Conservation (phyloP, 2,329 filamentous ascomycete species). For the Diaporthe ampelina region DNA sequence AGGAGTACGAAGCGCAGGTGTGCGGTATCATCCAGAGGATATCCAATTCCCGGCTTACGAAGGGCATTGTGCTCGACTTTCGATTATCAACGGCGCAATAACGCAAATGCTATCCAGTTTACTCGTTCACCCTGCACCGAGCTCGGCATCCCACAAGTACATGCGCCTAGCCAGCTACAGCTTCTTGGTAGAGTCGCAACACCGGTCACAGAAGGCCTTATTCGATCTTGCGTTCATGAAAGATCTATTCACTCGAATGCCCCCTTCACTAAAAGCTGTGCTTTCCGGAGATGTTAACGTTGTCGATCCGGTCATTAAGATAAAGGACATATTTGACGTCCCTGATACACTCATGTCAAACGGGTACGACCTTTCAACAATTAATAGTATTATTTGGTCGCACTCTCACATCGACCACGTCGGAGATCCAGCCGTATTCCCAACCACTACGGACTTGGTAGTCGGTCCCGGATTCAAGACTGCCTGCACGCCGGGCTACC, state of each 20-base stretch:
- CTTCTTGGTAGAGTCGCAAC: background rate
- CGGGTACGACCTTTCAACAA: background rate
- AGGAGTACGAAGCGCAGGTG: background rate
- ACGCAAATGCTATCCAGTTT: slow-evolving; percentile 1
- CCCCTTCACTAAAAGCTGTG: background rate
- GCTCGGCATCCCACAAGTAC: background rate
- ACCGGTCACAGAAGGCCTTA: background rate
- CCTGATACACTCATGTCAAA: background rate
- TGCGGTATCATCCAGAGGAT: background rate
- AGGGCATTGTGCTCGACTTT: background rate
- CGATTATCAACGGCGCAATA: slow-evolving; percentile 2
- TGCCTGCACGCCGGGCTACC: slow-evolving; percentile 43
- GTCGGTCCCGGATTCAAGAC: slow-evolving; percentile 46
- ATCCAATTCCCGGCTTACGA: background rate
- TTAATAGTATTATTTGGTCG: slow-evolving; percentile 2
- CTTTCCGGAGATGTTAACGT: background rate
- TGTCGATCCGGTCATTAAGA: slow-evolving; percentile 17
- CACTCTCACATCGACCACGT: slow-evolving; percentile 45
- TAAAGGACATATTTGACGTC: background rate
- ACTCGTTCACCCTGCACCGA: background rate
- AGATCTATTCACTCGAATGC: slow-evolving; percentile 1
- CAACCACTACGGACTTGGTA: slow-evolving; percentile 42
- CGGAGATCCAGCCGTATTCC: slow-evolving; percentile 44
- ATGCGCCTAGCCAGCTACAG: slow-evolving; percentile 13
- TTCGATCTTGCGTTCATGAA: slow-evolving; percentile 17